phyloP scores from a whole-genome alignment of 495 filamentous ascomycete genomes.

The Platismatia glauca region DNA sequence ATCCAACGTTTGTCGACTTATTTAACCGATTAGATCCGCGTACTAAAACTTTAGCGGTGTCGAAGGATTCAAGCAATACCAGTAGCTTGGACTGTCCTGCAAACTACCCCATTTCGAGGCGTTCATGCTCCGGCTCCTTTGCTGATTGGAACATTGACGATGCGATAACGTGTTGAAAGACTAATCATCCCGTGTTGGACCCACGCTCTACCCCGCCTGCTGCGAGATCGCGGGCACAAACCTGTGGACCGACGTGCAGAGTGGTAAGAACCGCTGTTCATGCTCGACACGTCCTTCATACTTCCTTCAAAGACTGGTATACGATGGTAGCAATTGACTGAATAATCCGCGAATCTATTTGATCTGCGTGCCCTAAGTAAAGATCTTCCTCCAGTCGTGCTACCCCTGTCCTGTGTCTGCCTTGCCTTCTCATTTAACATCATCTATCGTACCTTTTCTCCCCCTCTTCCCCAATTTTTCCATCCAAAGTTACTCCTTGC shows the following conservation, averaged over 20 bases:
- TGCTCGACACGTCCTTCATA: not conserved
- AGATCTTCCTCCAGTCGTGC: not conserved
- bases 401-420: not conserved
- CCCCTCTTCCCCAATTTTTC: not conserved
- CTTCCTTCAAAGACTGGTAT: not conserved
- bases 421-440: not conserved
- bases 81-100: not conserved
- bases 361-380: not conserved
- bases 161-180: not conserved
- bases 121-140: not conserved
- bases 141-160: not conserved
- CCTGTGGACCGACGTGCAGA: not conserved
- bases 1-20: too few relatives aligned
- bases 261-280: not conserved
- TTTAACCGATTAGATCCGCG: not conserved
- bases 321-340: not conserved
- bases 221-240: not conserved
- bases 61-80: not conserved
- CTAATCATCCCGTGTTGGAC: not conserved
- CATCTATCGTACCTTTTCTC: not conserved
- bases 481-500: not conserved
- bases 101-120: not conserved
- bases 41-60: not conserved
- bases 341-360: not conserved
- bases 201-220: not conserved